Conservation (phyloP, 2,329 filamentous ascomycete species). For the Sporothrix phasma region DNA sequence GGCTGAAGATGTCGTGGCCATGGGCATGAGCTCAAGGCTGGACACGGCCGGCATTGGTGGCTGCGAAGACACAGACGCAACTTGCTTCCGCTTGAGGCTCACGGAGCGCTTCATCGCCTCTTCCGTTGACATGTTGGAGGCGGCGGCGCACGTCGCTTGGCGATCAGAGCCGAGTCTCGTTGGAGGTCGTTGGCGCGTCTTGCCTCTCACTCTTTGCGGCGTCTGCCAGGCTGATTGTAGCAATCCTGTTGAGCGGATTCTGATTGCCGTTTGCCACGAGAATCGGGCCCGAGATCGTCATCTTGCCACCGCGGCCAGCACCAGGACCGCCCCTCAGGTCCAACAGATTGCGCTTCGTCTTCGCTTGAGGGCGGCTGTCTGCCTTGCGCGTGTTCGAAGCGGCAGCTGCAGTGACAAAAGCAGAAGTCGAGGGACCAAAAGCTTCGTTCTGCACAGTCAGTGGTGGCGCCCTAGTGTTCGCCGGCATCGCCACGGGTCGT, state of each 20-base stretch:
- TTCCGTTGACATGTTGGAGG: slow-evolving; percentile 26
- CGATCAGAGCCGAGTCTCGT: slow-evolving; percentile 26
- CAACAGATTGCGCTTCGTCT: slow-evolving; percentile 25
- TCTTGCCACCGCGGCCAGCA: slow-evolving; percentile 26
- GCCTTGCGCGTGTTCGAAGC: neutral
- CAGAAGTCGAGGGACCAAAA: neutral
- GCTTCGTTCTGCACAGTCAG: neutral
- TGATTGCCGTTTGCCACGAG: slow-evolving; percentile 29
- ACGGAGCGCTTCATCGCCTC: slow-evolving; percentile 28
- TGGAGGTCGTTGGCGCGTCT: slow-evolving; percentile 29
- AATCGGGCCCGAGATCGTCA: slow-evolving; percentile 42
- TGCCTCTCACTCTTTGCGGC: slow-evolving; percentile 38
- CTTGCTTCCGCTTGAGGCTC: slow-evolving; percentile 31
- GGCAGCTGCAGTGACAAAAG: neutral
- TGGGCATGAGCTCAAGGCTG: slow-evolving; percentile 25
- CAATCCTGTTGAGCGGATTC: slow-evolving; percentile 36
- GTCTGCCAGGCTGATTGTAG: slow-evolving; percentile 40
- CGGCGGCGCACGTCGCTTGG: slow-evolving; percentile 29
- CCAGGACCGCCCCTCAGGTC: slow-evolving; percentile 21
- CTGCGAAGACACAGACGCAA: slow-evolving; percentile 23
- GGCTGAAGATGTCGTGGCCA: slow-evolving; percentile 35
- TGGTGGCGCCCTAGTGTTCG: neutral
- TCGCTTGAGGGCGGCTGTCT: slow-evolving; percentile 14
- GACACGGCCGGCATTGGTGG: slow-evolving; percentile 16
- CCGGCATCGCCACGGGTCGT: slow-evolving; percentile 18